Percentiles rank a stretch among this genome's conserved stretches.
Evolutionary conservation across 2,329 filamentous ascomycete species (phyloP).

Genomic region (Hawksworthiomyces lignivorus): DNA sequence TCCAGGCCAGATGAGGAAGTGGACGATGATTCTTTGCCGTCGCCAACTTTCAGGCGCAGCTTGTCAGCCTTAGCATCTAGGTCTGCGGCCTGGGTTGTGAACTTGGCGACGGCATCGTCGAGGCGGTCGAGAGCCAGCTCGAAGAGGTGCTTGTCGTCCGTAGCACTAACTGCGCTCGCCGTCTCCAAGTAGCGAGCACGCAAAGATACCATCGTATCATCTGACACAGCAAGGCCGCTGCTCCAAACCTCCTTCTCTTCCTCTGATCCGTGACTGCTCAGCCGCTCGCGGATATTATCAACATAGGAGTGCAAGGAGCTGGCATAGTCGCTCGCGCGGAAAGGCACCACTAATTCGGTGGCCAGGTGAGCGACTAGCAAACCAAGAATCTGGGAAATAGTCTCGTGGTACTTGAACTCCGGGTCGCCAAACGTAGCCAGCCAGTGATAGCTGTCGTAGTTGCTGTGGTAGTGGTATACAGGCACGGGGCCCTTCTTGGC

Average conservation of each 20-base stretch:
- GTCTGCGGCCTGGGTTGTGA: slow-evolving; percentile 30
- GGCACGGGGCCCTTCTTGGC: slow-evolving; percentile 27
- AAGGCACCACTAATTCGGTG: slow-evolving; percentile 54
- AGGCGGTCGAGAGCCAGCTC: slow-evolving; percentile 23
- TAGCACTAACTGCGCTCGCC: too few relatives aligned
- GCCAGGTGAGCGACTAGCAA: slow-evolving; percentile 53
- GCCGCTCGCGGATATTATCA: slow-evolving; percentile 41
- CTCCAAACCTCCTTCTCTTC: background rate
- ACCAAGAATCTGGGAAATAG: slow-evolving; percentile 59
- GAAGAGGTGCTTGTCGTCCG: slow-evolving; percentile 13
- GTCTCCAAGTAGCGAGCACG: slow-evolving; percentile 9
- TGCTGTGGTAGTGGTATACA: slow-evolving; percentile 77
- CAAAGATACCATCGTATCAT: slow-evolving; percentile 17
- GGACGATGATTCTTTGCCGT: slow-evolving; percentile 15
- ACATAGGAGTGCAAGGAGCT: slow-evolving; percentile 45
- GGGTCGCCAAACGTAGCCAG: slow-evolving; percentile 75
- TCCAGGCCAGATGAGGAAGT: background rate
- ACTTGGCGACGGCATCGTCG: slow-evolving; percentile 23
- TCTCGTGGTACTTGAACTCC: slow-evolving; percentile 56
- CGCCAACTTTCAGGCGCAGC: slow-evolving; percentile 28
- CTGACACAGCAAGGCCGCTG: background rate
- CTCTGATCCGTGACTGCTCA: slow-evolving; percentile 22
- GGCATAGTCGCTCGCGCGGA: slow-evolving; percentile 60
- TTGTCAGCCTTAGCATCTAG: slow-evolving; percentile 38
- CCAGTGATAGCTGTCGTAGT: slow-evolving; percentile 85